These are phyloP conservation scores for Spinellus fusiger DNA, from an alignment of 192 early-diverging fungal species.

Conservation along the genomic window DNA sequence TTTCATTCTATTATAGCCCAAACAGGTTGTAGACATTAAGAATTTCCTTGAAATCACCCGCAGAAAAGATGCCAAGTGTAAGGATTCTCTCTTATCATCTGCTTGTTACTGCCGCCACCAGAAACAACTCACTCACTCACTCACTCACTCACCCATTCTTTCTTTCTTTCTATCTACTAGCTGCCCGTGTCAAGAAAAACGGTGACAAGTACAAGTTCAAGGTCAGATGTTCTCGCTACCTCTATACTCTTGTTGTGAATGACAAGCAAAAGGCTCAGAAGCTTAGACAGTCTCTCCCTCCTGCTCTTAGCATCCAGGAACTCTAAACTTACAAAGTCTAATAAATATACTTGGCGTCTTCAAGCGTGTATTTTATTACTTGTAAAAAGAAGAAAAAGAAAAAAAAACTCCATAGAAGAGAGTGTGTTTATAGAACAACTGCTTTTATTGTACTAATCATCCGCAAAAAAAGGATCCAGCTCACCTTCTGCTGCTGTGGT, in stretches of 20 bases:
- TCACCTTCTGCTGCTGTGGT: slow-evolving; percentile 7
- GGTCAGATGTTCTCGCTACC: slow-evolving; percentile 96
- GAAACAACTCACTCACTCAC: not conserved
- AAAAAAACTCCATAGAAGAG: not conserved
- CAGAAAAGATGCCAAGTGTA: slow-evolving; percentile 92
- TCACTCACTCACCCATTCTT: not conserved
- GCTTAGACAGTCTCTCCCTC: slow-evolving; percentile 93
- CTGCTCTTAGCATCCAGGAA: slow-evolving; percentile 32
- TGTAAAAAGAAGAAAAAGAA: not conserved
- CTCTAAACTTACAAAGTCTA: no score
- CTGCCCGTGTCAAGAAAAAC: slow-evolving; percentile 96
- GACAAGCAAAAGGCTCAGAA: slow-evolving; percentile 94
- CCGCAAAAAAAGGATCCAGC: slow-evolving; percentile 30
- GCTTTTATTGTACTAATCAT: slow-evolving; percentile 9
- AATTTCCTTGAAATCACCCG: slow-evolving; percentile 94
- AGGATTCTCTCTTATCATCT: not conserved
- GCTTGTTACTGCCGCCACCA: not conserved
- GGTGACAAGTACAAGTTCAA: slow-evolving; percentile 95
- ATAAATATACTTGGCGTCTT: no score
- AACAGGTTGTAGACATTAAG: slow-evolving; percentile 98
- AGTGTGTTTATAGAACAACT: not conserved
- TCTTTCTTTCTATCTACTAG: slow-evolving; percentile 20
- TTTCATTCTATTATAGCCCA: slow-evolving; percentile 59
- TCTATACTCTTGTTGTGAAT: slow-evolving; percentile 96
- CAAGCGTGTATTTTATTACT: no score